Evolutionary conservation across 176 grass and related monocot species (phyloP), one percentile per base, ranked within the genome.

Genomic region (Musa acuminata): DNA sequence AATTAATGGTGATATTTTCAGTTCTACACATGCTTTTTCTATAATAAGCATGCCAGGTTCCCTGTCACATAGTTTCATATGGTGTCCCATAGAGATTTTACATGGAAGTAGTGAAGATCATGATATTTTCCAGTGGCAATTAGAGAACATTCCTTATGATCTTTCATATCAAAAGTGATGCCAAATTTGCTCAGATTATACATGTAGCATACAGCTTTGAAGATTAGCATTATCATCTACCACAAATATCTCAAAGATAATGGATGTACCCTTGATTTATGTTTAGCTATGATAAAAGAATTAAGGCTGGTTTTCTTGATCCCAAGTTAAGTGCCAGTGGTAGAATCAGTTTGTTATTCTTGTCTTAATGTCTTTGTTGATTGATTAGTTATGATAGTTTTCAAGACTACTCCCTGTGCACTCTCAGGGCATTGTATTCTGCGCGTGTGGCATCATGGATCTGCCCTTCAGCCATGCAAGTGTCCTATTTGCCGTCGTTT

Each of bases 321-420:
- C 35, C 35, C 35, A 43, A 43, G 35, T 43, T 43, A 43, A 43
- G 35, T 43, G 35, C 35, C 35, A 43, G 35, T 43, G 35, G 35
- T 57, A 57, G 55, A 60, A 19, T 20, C 57, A 17, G 24, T 14
- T 35, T 13, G 24, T 29, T 67, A 16, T 12, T 35, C 13, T 67
- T 35, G n/a, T 9, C 25, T 3, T 29, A 23, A 67, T 14, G 1
- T 11, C 11, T 22, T 13, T 25, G 21, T 35, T 67, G 5, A 29
- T 43, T 67, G 6, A 13, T 13, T 35, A 19, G 9, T 20, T 50
- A 70, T 49, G 29, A n/a, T 51, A 13, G 35, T 43, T 62, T 62
- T 14, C 19, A 10, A 51, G 7, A 35, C 83, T 88, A 89, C 80
- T 91, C 84, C 88, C 88, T 89, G 74, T 89, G 90, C 35, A 86